A percentile compares a stretch with the other conserved stretches of the same genome.
These are phyloP conservation scores for Sphagnum fallax DNA, from an alignment of 228 moss, liverwort and hornwort species.

Conservation along the genomic window DNA sequence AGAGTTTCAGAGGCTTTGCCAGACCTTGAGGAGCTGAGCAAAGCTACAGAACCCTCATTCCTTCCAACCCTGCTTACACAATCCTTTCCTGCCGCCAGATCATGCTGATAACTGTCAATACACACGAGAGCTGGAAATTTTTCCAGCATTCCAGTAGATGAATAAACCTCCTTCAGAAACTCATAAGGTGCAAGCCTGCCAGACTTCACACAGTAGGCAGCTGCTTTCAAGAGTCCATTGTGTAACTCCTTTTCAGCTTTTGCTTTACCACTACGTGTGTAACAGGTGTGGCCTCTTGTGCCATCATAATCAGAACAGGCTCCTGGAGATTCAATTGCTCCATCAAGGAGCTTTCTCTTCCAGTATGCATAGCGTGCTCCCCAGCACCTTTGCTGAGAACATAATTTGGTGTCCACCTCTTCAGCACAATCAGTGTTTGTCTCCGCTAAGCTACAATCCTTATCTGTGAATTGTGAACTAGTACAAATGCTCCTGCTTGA, in stretches of 20 bases:
- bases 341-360: neutral
- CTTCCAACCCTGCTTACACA: neutral
- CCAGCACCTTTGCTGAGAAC: neutral
- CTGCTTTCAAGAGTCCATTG: constrained; percentile 9
- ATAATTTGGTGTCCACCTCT: neutral
- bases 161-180: constrained; percentile 6
- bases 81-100: constrained; percentile 1
- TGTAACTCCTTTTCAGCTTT: constrained; percentile 4
- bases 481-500: constrained; percentile 1
- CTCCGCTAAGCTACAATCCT: neutral
- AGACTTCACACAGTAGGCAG: constrained; percentile 10
- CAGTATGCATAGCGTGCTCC: constrained; percentile 1
- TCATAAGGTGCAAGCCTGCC: constrained; percentile 11
- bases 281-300: neutral
- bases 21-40: neutral
- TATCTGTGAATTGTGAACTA: constrained; percentile 2
- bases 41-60: neutral
- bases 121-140: neutral
- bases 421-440: neutral
- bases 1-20: neutral
- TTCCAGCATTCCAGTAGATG: neutral
- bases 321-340: neutral
- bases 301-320: neutral
- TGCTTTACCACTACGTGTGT: neutral
- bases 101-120: neutral